These are phyloP conservation scores for Talaromyces stipitatus DNA, from an alignment of 495 filamentous ascomycete species.

Conservation along the genomic window DNA sequence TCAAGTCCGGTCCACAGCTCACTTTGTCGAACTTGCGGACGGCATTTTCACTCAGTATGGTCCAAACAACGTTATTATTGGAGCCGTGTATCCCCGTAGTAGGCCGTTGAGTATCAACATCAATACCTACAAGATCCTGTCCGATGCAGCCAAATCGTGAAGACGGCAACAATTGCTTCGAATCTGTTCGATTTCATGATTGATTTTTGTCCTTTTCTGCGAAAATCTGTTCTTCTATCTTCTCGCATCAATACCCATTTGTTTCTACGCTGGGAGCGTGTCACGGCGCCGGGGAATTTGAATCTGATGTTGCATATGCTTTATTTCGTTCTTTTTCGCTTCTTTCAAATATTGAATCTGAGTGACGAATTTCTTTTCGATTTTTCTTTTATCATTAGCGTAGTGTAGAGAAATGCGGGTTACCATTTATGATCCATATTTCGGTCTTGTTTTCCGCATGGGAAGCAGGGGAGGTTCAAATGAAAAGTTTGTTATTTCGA, in stretches of 20 bases:
- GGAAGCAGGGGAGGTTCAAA: not conserved
- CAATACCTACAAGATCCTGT: constrained; percentile 26
- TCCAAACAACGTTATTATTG: constrained; percentile 20
- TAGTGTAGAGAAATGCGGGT: not conserved
- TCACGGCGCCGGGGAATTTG: not conserved
- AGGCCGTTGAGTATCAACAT: constrained; percentile 26
- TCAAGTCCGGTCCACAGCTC: constrained; percentile 42
- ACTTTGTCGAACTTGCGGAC: constrained; percentile 51
- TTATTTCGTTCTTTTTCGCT: constrained; percentile 2
- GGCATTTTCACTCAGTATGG: constrained; percentile 35
- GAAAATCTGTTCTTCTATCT: not conserved
- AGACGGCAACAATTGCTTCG: not conserved
- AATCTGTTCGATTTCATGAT: not conserved
- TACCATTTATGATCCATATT: not conserved
- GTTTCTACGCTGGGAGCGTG: not conserved
- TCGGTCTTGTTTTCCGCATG: not conserved
- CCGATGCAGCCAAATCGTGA: constrained; percentile 24
- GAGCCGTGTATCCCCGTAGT: constrained; percentile 22
- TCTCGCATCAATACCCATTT: constrained; percentile 10
- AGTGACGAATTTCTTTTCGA: not conserved
- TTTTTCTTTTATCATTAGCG: not conserved
- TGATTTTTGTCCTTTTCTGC: not conserved
- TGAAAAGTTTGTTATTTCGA: no score
- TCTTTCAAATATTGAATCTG: not conserved
- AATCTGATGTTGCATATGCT: not conserved